A percentile compares a stretch with the other conserved stretches of the same genome.
These are phyloP conservation scores for Xylaria sp. DNA, from an alignment of 2,329 filamentous ascomycete species.

Conservation along the genomic window DNA sequence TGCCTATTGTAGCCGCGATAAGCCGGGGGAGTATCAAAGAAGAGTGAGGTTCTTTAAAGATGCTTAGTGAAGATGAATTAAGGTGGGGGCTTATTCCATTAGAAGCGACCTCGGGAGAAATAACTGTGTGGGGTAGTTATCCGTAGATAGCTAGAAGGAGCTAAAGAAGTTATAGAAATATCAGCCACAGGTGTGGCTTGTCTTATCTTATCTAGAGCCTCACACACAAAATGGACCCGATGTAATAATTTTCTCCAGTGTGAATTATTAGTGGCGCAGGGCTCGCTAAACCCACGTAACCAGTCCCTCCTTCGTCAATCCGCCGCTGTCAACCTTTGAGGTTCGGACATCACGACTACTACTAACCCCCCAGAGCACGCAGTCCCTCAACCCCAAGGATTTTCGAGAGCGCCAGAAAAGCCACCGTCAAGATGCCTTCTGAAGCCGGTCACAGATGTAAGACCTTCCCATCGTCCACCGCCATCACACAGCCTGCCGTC, in stretches of 20 bases:
- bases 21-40: not conserved
- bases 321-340: slow-evolving; percentile 42
- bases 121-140: not conserved
- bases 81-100: not conserved
- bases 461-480: slow-evolving; percentile 47
- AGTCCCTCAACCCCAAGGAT: slow-evolving; percentile 57
- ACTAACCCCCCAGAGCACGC: slow-evolving; percentile 51
- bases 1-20: not conserved
- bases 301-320: slow-evolving; percentile 43
- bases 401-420: slow-evolving; percentile 60
- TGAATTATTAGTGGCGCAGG: slow-evolving; percentile 46
- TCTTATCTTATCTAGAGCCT: slow-evolving; percentile 37
- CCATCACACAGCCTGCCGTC: slow-evolving; percentile 6
- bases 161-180: not conserved
- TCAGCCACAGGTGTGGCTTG: slow-evolving; percentile 36
- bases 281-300: slow-evolving; percentile 46
- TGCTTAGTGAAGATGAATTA: not conserved
- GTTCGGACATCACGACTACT: slow-evolving; percentile 54
- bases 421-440: slow-evolving; percentile 82
- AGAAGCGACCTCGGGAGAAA: not conserved
- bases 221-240: slow-evolving; percentile 35
- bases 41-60: not conserved
- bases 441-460: slow-evolving; percentile 90
- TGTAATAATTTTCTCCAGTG: slow-evolving; percentile 44
- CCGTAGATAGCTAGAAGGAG: not conserved